Base-by-base conservation (phyloP, 2,329 filamentous ascomycete species). In the Pseudogymnoascus sp. region DNA sequence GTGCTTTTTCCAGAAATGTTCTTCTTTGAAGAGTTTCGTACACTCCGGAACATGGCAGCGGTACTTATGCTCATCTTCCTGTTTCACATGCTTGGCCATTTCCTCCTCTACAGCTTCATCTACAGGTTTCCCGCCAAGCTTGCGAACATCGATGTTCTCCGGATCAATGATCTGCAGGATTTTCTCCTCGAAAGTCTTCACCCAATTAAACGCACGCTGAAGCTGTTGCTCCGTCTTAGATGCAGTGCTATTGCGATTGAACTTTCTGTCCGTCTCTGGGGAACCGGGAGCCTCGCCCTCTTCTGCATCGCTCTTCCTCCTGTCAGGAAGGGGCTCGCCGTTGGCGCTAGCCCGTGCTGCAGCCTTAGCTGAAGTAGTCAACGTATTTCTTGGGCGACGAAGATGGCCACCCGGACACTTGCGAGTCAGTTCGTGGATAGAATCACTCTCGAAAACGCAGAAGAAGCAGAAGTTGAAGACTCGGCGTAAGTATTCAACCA, bases 381-480 rank as follows among this genome's bases (percentile, higher is more conserved):
- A 82, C 36, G 91, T 96, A 71, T 89, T 89, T 64, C 93, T 85
- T 40, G 95, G 95, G 60, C 95, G 88, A 67, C 95, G 91, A 66
- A 99, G 85, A 80, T 99, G 95, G n/a, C 95, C 95, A 44, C 95
- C 95, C 26, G 95, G 92, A 71, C 95, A 99, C 77, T 99, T 97
- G 65, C 95, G 87, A 42, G 91, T 93, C 68, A 99, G 81, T 77
- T 99, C 95, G 72, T 99, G 95, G 21, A 97, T 88, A 0, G 93
- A 97, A 75, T 99, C 95, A 72, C 92, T 95, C 77, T 99, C 95
- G 69, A 99, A 97, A 4, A 99, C 96, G 75, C 95, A 99, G 80
- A 97, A 99, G 81, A 99, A 97, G 79, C 95, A 99, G 78, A 99
- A 97, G 77, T 95, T 97, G 82, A 96, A 96, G 62, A 99, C 95